A percentile compares a stretch with the other conserved stretches of the same genome.
These are phyloP conservation scores for Phytophthora podocarpi DNA, from an alignment of 352 stramenopile genomes.

Conservation along the genomic window DNA sequence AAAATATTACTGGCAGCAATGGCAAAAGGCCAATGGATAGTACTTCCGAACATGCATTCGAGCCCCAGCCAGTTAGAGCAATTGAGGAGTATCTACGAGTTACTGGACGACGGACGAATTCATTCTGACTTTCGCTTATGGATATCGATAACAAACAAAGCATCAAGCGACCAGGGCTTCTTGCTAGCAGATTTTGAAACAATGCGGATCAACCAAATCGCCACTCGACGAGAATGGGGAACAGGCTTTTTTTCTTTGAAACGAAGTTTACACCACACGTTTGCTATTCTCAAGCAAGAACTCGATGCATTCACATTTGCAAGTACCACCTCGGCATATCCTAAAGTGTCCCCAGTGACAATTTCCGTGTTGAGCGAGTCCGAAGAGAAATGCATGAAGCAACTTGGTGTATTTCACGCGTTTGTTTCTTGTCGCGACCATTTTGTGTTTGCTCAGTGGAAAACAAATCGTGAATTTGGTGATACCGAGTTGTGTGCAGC, in stretches of 20 bases:
- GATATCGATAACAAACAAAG: conserved; percentile 33
- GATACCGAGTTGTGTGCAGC: conserved; percentile 10
- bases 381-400: conserved; percentile 17
- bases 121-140: conserved; percentile 75
- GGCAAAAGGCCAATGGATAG: conserved; percentile 60
- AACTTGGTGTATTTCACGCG: conserved; percentile 31
- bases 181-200: background rate
- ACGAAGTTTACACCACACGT: conserved; percentile 27
- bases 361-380: conserved; percentile 7
- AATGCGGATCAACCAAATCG: background rate
- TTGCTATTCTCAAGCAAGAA: conserved; percentile 31
- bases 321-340: background rate
- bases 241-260: conserved; percentile 25
- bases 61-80: conserved; percentile 18
- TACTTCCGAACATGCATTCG: conserved; percentile 47
- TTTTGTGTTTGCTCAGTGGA: conserved; percentile 33
- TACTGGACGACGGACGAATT: conserved; percentile 25
- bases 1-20: conserved; percentile 40
- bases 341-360: background rate
- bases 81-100: conserved; percentile 40
- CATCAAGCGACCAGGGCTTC: background rate
- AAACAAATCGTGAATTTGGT: conserved; percentile 31
- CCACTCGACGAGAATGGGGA: conserved; percentile 18
- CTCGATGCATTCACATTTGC: conserved; percentile 9
- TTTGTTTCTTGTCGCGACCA: conserved; percentile 28